Base-by-base conservation (phyloP, 2,329 filamentous ascomycete species). In the Fusarium kyushuense region DNA sequence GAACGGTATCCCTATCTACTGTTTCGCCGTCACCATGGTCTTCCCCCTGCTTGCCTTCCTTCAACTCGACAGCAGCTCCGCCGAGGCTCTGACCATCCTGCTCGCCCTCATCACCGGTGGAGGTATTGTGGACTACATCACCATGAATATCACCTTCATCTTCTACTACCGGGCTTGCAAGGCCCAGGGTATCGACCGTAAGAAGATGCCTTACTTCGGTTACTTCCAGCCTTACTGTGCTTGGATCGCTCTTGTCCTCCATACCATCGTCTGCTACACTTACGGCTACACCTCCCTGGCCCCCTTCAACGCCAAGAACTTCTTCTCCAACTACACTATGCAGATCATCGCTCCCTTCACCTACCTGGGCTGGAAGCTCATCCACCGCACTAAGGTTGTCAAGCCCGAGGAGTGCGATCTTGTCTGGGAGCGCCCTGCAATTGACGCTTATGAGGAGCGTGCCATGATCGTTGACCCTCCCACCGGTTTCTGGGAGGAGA, bases 351-450 rank as follows among this genome's bases (percentile, higher is more conserved):
- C 81, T 0, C 78, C 80, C 2, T 74, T 86, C 47, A 75, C 84
- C 29, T 89, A 82, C 68, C 35, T 81, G 6, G 79, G 79, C 64
- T 90, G 86, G 85, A 90, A 90, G 76, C 12, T 90, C 5, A 23
- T 87, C 71, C 85, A 86, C 77, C 80, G 78, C 35, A 89, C 87
- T 3, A 83, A 82, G 64, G 75, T 84, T 35, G 77, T 87, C 10
- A 76, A 76, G 9, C 74, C 86, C 0, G 70, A 79, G 10, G 82
- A 89, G 65, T 83, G 82, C 2, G 86, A 88, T 69, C 77, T 88
- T 11, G 77, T 86, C 41, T 84, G 85, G 86, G 82, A 87, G 64
- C 76, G 81, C 30, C 84, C 84, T 23, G 67, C 81, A 19, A 83
- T 87, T 56, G 85, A 87, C 66, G 80, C 79, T 0, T 86, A 87